Base-by-base conservation (phyloP, 306 rosid species). In the Mucuna pruriens region DNA sequence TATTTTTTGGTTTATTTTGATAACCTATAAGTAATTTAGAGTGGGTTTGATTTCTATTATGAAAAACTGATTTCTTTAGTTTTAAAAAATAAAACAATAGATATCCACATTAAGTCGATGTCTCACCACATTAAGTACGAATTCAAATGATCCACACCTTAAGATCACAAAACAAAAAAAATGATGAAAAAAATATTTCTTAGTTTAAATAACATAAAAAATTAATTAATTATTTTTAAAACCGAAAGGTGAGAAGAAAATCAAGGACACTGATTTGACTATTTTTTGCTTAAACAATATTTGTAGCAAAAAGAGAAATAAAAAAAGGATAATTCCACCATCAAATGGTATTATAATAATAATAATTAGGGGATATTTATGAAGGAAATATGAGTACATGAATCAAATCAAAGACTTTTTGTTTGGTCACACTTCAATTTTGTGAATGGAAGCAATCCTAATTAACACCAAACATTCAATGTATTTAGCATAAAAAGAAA, bases 391-490 rank as follows among this genome's bases (percentile, higher is more conserved):
- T 69, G 36, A 69, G 26, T 22, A 6, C 17, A 57, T 70, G 71
- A 48, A 80, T 80, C 2, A 71, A 48, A 63, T 74, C 22, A 38
- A 73, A 45, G 77, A 57, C 72, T 68, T 76, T 69, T 45, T 22
- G 54, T 44, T 66, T 44, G 77, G 85, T 55, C 64, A 75, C 55
- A 68, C 61, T 82, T 58, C 9, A 74, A 54, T 75, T 49, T 68
- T 38, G 58, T 26, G 17, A 51, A 65, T 39, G 51, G 49, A 65
- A 26, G 26, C 38, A 31, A 46, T 46, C 51, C 17, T 29, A 82
- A 44, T 67, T 65, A 65, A 69, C 73, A 69, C 19, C 17, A 46
- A 55, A 61, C 74, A 77, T 77, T 61, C 61, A 70, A 49, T 77
- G 74, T 48, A 70, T 74, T 75, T 62, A 31, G 23, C 8, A 13